phyloP scores from a whole-genome alignment of 306 rosid genomes.

The Prunus mume region DNA sequence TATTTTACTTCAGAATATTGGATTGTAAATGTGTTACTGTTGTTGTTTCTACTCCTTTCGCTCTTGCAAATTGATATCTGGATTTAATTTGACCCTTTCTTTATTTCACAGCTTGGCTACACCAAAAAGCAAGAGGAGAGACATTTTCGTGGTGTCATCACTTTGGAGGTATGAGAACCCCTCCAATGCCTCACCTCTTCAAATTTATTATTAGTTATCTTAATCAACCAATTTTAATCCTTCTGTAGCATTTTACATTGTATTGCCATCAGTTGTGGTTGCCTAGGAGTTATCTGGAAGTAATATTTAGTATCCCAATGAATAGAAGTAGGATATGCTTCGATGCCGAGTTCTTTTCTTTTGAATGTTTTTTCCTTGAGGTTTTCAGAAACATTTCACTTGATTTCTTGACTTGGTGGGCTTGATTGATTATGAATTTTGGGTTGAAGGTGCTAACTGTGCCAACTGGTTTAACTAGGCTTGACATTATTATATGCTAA shows the following conservation, averaged over 20 bases:
- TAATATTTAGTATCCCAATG: background rate
- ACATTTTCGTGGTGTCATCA: slow-evolving; percentile 85
- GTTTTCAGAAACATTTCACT: background rate
- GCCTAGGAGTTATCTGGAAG: background rate
- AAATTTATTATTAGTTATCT: background rate
- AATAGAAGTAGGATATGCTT: background rate
- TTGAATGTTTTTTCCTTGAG: background rate
- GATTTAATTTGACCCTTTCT: slow-evolving; percentile 17
- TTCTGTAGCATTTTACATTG: background rate
- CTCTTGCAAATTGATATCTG: background rate
- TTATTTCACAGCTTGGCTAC: slow-evolving; percentile 81
- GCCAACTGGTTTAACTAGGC: background rate
- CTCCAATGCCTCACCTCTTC: background rate
- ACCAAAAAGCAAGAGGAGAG: slow-evolving; percentile 93
- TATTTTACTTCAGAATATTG: background rate
- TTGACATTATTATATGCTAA: background rate
- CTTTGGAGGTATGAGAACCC: slow-evolving; percentile 68
- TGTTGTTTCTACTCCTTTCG: background rate
- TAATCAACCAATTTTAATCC: background rate
- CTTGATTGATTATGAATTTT: background rate
- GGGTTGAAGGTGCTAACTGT: background rate
- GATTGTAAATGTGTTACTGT: background rate
- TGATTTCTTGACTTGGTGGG: background rate
- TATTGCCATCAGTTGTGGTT: background rate
- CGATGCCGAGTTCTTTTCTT: background rate